Evolutionary conservation across 2,329 filamentous ascomycete genomes (phyloP), one percentile per base, ranked within the genome.

Genomic region (Venturia pyrina): DNA sequence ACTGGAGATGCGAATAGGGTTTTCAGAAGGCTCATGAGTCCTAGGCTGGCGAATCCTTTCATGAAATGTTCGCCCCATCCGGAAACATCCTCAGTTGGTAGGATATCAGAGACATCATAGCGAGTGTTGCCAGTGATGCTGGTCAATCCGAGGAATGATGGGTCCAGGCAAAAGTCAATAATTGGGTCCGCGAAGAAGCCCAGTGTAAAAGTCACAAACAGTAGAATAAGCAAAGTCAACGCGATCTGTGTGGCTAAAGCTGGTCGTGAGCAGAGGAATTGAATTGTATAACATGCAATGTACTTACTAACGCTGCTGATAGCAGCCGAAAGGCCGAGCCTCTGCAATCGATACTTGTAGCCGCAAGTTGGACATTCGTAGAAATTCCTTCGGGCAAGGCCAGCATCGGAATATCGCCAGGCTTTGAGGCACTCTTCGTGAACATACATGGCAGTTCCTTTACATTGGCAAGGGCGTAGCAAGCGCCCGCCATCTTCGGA

Each of bases 101-200:
- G n/a, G 73, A 69, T 62, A 53, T 77, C 68, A 71, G 77, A 67
- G 73, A 69, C 63, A 53, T 77, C 68, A 71, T 77, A 67, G 70
- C 21, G 72, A 67, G 65, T 74, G 68, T 41, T 71, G 56, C 41
- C 68, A 67, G 21, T 67, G 65, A 34, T 70, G 62, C 71, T 69
- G 5, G 75, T 75, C 40, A 72, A 72, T 10, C 82, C 72, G 15
- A 77, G 77, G 56, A 73, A 72, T 69, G 78, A 78, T 0, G 92
- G 92, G 72, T 96, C 91, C 65, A 93, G 78, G 80, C 93, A 96
- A 37, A 96, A 79, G 71, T 92, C 90, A 75, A 98, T 88, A 67
- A 98, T 91, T 1, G 93, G 93, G 76, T 98, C 93, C 67, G 93
- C 93, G 69, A 98, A 78, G 72, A 97, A 98, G 53, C 95, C 95